Evolutionary conservation across 495 filamentous ascomycete species (phyloP).

Genomic region (Saxophila tyrrhenica): DNA sequence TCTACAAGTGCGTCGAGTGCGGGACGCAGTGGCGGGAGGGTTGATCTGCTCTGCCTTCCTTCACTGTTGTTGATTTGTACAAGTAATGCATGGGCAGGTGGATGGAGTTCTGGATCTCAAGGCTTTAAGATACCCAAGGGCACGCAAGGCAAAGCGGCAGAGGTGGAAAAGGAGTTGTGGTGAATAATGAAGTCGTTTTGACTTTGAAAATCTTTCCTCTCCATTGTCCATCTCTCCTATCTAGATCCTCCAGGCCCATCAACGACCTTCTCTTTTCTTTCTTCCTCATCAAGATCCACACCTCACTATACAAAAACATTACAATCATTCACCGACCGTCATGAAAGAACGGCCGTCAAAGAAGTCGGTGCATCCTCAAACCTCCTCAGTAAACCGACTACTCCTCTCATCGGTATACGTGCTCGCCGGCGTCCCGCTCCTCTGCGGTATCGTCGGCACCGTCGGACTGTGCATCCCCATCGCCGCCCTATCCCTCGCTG

Average conservation of each 20-base stretch:
- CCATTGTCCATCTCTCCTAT: not conserved
- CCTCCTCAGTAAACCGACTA: slow-evolving; percentile 15
- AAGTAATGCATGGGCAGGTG: no score
- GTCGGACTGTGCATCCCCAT: not conserved
- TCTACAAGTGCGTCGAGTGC: slow-evolving; percentile 52
- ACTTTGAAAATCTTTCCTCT: not conserved
- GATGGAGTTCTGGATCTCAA: no score
- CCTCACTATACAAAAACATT: not conserved
- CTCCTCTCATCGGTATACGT: not conserved
- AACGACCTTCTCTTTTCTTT: not conserved
- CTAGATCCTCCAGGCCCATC: not conserved
- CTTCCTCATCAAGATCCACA: not conserved
- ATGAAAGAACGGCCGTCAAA: not conserved
- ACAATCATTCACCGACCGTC: not conserved
- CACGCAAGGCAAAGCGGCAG: not conserved
- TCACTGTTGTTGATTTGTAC: not conserved
- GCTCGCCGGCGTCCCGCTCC: slow-evolving; percentile 8
- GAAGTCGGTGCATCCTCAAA: slow-evolving; percentile 5
- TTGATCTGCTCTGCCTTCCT: not conserved
- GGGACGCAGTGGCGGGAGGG: slow-evolving; percentile 15
- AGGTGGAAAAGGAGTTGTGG: not conserved
- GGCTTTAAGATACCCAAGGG: not conserved
- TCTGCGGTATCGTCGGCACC: slow-evolving; percentile 1
- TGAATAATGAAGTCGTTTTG: not conserved
- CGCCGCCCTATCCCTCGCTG: not conserved